Evolutionary conservation across 164 flowering plant genomes (phyloP).

Genomic region (Vitis labrusca): DNA sequence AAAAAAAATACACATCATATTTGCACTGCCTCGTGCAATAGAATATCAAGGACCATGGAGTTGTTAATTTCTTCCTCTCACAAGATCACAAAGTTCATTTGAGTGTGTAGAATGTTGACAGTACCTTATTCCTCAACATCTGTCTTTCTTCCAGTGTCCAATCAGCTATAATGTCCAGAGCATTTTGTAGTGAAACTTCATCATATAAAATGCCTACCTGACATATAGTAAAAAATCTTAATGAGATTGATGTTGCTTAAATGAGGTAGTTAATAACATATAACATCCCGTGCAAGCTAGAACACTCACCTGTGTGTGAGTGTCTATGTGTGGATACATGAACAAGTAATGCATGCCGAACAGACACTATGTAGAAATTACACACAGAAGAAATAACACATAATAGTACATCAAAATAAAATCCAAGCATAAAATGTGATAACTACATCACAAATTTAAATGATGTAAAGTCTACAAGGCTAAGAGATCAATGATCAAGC

Average conservation of each 20-base stretch:
- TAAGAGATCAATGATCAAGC: too few species aligned
- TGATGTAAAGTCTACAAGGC: too few species aligned
- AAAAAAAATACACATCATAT: not conserved
- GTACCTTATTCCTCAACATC: constrained; percentile 90
- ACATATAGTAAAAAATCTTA: constrained; percentile 10
- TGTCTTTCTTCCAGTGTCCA: constrained; percentile 93
- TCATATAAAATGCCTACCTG: constrained; percentile 96
- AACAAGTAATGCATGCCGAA: not conserved
- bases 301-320: not conserved
- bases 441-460: too few species aligned
- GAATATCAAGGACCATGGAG: not conserved
- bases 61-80: not conserved
- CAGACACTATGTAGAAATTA: too few species aligned
- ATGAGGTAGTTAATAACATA: not conserved
- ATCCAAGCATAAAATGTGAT: too few species aligned
- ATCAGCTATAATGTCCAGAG: constrained; percentile 85
- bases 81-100: not conserved
- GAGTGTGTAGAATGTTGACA: not conserved
- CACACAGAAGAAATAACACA: too few species aligned
- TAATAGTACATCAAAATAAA: too few species aligned
- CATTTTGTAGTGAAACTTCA: constrained; percentile 77
- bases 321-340: too few species aligned
- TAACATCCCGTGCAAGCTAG: not conserved
- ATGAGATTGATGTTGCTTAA: not conserved
- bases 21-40: too few species aligned